Evolutionary conservation across 2,329 filamentous ascomycete genomes (phyloP), one percentile per base, ranked within the genome.

Genomic region (Lithohypha guttulata): DNA sequence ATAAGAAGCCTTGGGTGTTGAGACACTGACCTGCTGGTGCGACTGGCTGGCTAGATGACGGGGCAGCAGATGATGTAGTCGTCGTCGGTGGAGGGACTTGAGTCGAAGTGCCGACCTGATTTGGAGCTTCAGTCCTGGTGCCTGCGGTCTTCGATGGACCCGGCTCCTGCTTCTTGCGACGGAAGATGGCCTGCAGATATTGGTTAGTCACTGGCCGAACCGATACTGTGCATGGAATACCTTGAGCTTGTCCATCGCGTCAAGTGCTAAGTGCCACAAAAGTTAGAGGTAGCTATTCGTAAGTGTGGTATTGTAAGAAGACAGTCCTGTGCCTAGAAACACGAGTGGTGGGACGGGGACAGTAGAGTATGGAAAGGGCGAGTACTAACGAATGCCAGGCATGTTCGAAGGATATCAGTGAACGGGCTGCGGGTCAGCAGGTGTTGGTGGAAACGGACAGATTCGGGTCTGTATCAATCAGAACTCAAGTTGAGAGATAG

Each of bases 241-340:
- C 42, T 52, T 52, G 48, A 52, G 26, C 42, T 50, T 52, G 30
- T 52, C 49, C 48, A 52, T 49, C 34, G 42, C 43, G 48, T 50
- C 46, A 34, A 44, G 45, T 9, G 45, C 46, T 50, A 29, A 29
- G 18, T n/a, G 29, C 33, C 38, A 20, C 25, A 13, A 28, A n/a
- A 34, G 31, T 42, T 15, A 41, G 41, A 31, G 45, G 45, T 43
- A 39, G 21, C 15, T 25, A 28, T 28, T 14, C n/a, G 26, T 28
- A 28, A 10, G 15, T n/a, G 26, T 28, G 26, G 9, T 28, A 14
- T 28, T 37, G 8, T 10, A n/a, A 20, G 22, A n/a, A n/a, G n/a
- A n/a, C n/a, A n/a, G n/a, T n/a, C n/a, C 9, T 22, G 39, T 34
- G 39, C 20, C 28, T 18, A 23, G 20, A 9, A 18, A 32, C n/a